Base-by-base conservation (phyloP, 495 filamentous ascomycete genomes). In the Diplogelasinospora grovesii region DNA sequence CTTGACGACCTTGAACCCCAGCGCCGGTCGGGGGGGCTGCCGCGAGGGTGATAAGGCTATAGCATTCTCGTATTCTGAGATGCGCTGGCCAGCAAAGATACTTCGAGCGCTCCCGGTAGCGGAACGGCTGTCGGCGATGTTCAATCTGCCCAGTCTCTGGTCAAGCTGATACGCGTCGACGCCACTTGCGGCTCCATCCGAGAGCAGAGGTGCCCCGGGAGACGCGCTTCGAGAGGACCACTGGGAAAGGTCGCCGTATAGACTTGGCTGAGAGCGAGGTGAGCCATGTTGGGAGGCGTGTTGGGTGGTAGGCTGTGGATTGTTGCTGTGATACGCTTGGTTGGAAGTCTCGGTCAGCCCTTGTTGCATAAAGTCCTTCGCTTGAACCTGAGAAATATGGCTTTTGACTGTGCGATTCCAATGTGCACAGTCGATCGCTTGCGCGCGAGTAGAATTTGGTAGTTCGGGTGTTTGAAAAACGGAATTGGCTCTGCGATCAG, bases 321-420 rank as follows among this genome's bases (percentile, higher is more conserved):
- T 60, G 60, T 63, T 66, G 57, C 60, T 49, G 43, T 64, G 59
- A 51, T 59, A 57, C 47, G 62, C 66, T 53, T 68, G 72, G 69
- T 74, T 73, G 57, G 71, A 71, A 70, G 69, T 69, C 61, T 78
- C 73, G 61, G 71, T 65, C 54, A 74, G 72, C 78, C 83, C 82
- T 78, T 82, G 66, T 80, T 90, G 88, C 89, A 95, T 95, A 93
- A 81, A 95, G 68, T 66, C 59, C 60, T 62, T 64, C 65, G 46
- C 48, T 45, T 54, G 59, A 63, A 52, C 64, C 49, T 40, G 52
- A 55, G 50, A 43, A 43, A 40, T 36, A 41, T 24, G 48, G 39
- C 32, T 53, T 61, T 61, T 63, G 83, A 86, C 86, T 83, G 86
- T 87, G 77, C 85, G 54, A 40, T 9, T 49, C 10, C 36, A 32